phyloP scores from a whole-genome alignment of 2,329 filamentous ascomycete genomes.

The Lithohypha guttulata region DNA sequence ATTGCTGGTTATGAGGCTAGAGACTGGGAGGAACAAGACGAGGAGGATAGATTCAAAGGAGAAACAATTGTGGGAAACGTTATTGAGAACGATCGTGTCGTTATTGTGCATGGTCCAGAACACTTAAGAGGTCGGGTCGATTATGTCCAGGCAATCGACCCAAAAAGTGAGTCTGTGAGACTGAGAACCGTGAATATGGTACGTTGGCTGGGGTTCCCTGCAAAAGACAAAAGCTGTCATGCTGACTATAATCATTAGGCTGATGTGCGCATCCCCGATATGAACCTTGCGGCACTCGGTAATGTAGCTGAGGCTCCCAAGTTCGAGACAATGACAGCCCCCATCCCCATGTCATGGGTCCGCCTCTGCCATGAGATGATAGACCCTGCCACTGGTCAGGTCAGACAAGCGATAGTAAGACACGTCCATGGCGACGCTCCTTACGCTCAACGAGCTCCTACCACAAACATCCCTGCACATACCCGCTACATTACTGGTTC shows the following conservation, averaged over 20 bases:
- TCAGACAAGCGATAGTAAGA: conserved; percentile 67
- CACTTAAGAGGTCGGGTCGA: conserved; percentile 67
- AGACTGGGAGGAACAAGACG: conserved; percentile 26
- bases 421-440: conserved; percentile 49
- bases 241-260: conserved; percentile 24
- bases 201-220: conserved; percentile 25
- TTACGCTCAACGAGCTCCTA: conserved; percentile 40
- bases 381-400: conserved; percentile 52
- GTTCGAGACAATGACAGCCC: conserved; percentile 40
- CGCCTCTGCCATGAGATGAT: conserved; percentile 70
- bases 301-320: background rate
- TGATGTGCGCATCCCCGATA: conserved; percentile 34
- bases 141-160: conserved; percentile 49
- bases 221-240: background rate
- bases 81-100: conserved; percentile 64
- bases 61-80: conserved; percentile 46
- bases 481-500: conserved; percentile 52
- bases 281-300: conserved; percentile 26
- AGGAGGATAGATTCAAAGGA: conserved; percentile 19
- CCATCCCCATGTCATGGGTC: conserved; percentile 59
- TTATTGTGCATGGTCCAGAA: conserved; percentile 65
- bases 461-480: conserved; percentile 32
- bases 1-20: conserved; percentile 11
- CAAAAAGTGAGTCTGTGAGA: conserved; percentile 46
- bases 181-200: conserved; percentile 57